These are phyloP conservation scores for Penicillium canariense DNA, from an alignment of 495 filamentous ascomycete species.

Conservation along the genomic window DNA sequence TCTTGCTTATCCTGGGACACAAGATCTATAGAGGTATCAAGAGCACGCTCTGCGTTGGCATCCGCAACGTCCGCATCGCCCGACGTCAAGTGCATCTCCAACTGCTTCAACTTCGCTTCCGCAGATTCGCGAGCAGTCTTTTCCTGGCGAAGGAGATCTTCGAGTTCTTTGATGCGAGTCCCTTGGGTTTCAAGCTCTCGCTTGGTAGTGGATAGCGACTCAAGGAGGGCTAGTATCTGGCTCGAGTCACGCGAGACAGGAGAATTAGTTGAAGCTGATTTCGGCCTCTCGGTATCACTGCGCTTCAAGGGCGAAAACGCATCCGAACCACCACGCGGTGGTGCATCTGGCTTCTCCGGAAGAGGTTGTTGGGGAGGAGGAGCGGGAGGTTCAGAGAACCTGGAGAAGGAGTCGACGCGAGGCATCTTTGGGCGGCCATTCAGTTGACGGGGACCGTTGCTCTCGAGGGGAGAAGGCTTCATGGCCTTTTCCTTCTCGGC, in stretches of 20 bases:
- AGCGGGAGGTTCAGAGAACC: conserved; percentile 86
- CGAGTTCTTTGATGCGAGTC: conserved; percentile 74
- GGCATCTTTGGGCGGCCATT: conserved; percentile 53
- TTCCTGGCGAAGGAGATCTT: conserved; percentile 75
- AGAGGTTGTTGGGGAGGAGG: conserved; percentile 90
- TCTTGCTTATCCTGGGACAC: conserved; percentile 9
- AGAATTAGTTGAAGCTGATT: conserved; percentile 53
- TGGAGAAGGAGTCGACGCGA: conserved; percentile 54
- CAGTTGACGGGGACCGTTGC: conserved; percentile 35
- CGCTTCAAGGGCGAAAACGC: conserved; percentile 61
- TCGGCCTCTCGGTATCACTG: conserved; percentile 70
- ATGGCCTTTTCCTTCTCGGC: conserved; percentile 60
- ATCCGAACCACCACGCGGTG: conserved; percentile 43
- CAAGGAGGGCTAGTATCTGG: conserved; percentile 76
- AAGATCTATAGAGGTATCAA: conserved; percentile 31
- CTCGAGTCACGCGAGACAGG: conserved; percentile 64
- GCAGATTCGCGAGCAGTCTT: conserved; percentile 76
- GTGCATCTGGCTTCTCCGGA: conserved; percentile 81
- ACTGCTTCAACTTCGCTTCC: conserved; percentile 71
- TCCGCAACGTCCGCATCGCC: conserved; percentile 19
- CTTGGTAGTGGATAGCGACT: conserved; percentile 75
- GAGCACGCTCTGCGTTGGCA: conserved; percentile 26
- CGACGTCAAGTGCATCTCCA: conserved; percentile 51
- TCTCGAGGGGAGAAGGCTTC: conserved; percentile 39
- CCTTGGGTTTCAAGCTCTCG: conserved; percentile 78